Evolutionary conservation across 202 grass and related monocot genomes (phyloP).

Genomic region (Carex sylvatica): DNA sequence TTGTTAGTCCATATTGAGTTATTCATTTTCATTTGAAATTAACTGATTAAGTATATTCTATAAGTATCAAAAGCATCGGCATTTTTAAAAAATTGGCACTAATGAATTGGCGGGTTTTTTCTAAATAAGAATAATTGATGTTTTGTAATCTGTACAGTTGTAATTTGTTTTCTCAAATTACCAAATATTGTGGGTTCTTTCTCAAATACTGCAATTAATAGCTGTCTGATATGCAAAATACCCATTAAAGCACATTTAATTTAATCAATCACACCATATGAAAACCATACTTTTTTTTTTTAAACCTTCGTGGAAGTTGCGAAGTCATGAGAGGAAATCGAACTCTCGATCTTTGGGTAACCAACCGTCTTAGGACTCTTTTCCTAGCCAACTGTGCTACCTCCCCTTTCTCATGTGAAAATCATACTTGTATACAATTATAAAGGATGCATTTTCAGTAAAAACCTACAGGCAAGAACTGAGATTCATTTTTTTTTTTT

Average conservation of each 20-base stretch:
- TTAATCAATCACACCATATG: background rate
- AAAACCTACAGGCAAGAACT: background rate
- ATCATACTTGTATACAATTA: background rate
- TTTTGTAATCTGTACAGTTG: background rate
- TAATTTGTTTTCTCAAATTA: conserved; percentile 1
- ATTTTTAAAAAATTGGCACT: background rate
- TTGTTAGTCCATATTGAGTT: background rate
- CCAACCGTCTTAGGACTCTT: too few species aligned
- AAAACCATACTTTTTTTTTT: background rate
- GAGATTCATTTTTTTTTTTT: conserved; percentile 6
- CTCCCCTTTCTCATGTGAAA: background rate
- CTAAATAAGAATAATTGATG: background rate
- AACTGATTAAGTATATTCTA: background rate
- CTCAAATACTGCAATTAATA: background rate
- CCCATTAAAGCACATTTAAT: background rate
- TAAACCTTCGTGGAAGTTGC: too few species aligned
- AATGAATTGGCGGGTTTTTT: background rate
- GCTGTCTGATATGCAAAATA: background rate
- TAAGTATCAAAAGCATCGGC: too few species aligned
- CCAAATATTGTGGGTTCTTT: background rate
- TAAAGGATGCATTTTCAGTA: background rate
- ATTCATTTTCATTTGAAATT: background rate
- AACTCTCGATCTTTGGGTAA: too few species aligned
- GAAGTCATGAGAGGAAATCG: too few species aligned
- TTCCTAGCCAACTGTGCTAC: too few species aligned